Evolutionary conservation across 2,329 filamentous ascomycete species (phyloP), one percentile per base, ranked within the genome.

Genomic region (Catunica adiposa): DNA sequence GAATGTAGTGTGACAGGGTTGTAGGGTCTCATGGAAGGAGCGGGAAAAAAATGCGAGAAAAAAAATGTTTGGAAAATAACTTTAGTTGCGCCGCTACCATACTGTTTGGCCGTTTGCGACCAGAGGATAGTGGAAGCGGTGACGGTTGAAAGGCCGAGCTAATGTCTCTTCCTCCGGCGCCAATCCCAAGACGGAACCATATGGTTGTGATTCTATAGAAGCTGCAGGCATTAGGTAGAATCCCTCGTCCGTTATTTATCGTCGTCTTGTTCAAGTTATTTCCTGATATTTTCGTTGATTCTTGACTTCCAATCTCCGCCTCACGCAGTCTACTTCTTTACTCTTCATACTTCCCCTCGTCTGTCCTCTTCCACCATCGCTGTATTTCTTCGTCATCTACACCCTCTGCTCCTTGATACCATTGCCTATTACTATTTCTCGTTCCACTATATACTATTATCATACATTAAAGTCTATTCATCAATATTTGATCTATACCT

Each of bases 11-110:
- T 17, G 17, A 51, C 48, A 17, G 20, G 15, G 40, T n/a, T 17
- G 15, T 51, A 51, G 14, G 22, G 48, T 51, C 7, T 22, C 26
- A 51, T 20, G 23, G 48, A 54, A 42, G 47, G 52, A 57, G 29
- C 31, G 11, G 40, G 17, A 52, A 55, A 44, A 58, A 29, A 47
- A 54, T 17, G 11, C 40, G 40, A 44, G 8, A 57, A 47, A 56
- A 42, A 34, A 44, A 48, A 26, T 29, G n/a, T n/a, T n/a, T n/a
- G n/a, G n/a, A n/a, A n/a, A n/a, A n/a, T n/a, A n/a, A 15, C 46
- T 26, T 48, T 22, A 23, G 14, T 48, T 48, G 46, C 26, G 29
- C 29, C 29, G 29, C 29, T 34, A 34, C 29, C 29, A 11, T 48
- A 8, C 11, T 51, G 23, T 15, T 38, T 40, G 34, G 23, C 51